Percentiles rank a stretch among this genome's conserved stretches.
Evolutionary conservation across 768 basidiomycete genomes (phyloP).

Genomic region (Serendipita sp.): DNA sequence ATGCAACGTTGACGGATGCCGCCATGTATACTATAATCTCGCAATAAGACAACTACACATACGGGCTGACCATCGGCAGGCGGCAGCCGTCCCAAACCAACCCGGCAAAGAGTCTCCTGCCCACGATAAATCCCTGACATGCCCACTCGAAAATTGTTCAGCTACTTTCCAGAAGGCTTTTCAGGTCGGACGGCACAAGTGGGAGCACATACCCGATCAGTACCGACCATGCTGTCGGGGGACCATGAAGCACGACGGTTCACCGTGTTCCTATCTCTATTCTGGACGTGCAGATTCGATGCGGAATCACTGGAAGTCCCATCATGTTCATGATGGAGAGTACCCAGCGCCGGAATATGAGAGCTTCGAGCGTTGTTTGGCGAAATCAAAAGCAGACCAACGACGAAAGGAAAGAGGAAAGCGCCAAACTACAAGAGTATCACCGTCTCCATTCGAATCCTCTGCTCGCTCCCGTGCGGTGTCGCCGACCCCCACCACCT

Average conservation of each 20-base stretch:
- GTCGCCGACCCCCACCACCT: not conserved
- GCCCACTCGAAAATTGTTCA: not conserved
- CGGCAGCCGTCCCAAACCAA: not conserved
- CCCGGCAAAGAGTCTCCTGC: not conserved
- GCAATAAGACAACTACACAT: not conserved
- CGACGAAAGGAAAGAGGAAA: not conserved
- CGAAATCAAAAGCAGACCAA: too few species aligned
- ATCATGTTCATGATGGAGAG: not conserved
- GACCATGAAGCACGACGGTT: not conserved
- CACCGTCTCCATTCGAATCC: not conserved
- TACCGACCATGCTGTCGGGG: not conserved
- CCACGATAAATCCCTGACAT: not conserved
- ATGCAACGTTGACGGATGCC: not conserved
- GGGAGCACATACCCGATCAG: not conserved
- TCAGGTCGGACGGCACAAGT: not conserved
- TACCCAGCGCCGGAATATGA: not conserved
- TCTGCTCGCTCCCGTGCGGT: not conserved
- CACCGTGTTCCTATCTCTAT: not conserved
- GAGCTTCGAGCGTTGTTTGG: not conserved
- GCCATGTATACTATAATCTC: not conserved
- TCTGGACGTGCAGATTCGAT: not conserved
- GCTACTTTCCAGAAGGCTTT: not conserved
- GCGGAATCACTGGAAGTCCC: not conserved
- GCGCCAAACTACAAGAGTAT: not conserved
- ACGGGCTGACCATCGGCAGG: not conserved